Conservation (phyloP, 1,139 yeast species). For the Taphrina sp. region DNA sequence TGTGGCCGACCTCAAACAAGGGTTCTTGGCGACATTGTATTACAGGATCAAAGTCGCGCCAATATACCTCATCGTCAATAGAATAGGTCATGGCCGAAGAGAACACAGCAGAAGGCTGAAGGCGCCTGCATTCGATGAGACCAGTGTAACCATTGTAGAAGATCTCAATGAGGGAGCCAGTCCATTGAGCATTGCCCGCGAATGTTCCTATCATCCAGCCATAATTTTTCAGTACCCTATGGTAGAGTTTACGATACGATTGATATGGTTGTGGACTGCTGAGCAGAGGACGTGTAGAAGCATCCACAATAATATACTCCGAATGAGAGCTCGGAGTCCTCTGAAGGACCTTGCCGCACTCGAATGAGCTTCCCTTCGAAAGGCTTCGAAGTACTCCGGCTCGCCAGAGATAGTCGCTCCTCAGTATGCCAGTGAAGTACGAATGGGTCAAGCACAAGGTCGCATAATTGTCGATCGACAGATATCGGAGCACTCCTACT, state of each 20-base stretch:
- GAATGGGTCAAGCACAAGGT: constrained; percentile 3
- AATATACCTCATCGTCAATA: neutral
- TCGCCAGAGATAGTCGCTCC: constrained; percentile 7
- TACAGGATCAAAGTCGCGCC: constrained; percentile 9
- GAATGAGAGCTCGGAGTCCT: neutral
- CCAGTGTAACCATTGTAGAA: constrained; percentile 12
- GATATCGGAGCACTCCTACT: no score
- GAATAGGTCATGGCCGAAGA: neutral
- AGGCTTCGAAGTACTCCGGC: neutral
- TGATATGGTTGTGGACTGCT: neutral
- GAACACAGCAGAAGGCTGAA: neutral
- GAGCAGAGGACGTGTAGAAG: neutral
- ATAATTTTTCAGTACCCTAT: neutral
- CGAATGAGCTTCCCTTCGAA: neutral
- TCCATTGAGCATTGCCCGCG: constrained; percentile 7
- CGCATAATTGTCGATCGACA: no score
- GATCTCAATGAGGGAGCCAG: constrained; percentile 8
- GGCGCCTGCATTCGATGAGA: neutral
- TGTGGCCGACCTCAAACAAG: neutral
- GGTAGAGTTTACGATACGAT: constrained; percentile 7
- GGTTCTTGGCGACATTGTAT: constrained; percentile 9
- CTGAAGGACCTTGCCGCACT: neutral
- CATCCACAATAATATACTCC: neutral
- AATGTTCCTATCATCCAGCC: constrained; percentile 12
- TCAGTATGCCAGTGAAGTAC: neutral